A percentile compares a stretch with the other conserved stretches of the same genome.
phyloP scores from a whole-genome alignment of 345 rosid species.

The Capsella bursapastoris region DNA sequence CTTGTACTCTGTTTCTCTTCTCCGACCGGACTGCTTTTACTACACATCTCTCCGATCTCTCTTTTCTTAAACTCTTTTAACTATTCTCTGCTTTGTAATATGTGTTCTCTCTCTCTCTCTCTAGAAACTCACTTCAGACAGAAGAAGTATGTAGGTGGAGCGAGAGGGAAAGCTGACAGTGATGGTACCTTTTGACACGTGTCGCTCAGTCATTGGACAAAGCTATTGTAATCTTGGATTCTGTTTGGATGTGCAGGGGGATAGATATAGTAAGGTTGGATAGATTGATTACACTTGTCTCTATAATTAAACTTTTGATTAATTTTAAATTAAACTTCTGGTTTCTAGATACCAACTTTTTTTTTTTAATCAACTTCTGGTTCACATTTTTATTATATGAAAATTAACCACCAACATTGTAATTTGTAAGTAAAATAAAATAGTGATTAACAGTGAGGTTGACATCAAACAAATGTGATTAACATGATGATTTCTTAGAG shows the following conservation, averaged over 20 bases:
- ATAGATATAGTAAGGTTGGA: conserved; percentile 24
- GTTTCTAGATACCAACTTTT: too few relatives aligned
- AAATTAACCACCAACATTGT: neutral
- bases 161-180: conserved; percentile 29
- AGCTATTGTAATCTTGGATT: conserved; percentile 43
- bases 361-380: too few relatives aligned
- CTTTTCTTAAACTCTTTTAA: conserved; percentile 15
- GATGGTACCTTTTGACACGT: conserved; percentile 37
- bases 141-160: conserved; percentile 33
- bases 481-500: neutral
- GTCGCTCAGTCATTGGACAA: conserved; percentile 10
- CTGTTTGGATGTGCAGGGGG: conserved; percentile 47
- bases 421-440: neutral
- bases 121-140: conserved; percentile 7
- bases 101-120: conserved; percentile 4
- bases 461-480: neutral
- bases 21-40: conserved; percentile 32
- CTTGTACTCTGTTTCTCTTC: conserved; percentile 35
- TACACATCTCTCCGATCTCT: conserved; percentile 49
- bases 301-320: too few relatives aligned
- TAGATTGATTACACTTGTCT: conserved; percentile 28
- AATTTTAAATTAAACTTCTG: too few relatives aligned
- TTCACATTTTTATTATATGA: neutral
- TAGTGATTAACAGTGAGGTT: neutral
- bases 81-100: conserved; percentile 11